Percentiles rank a stretch among this genome's conserved stretches.
Conservation (phyloP, 2,329 filamentous ascomycete genomes). For the Raffaelea arxii region DNA sequence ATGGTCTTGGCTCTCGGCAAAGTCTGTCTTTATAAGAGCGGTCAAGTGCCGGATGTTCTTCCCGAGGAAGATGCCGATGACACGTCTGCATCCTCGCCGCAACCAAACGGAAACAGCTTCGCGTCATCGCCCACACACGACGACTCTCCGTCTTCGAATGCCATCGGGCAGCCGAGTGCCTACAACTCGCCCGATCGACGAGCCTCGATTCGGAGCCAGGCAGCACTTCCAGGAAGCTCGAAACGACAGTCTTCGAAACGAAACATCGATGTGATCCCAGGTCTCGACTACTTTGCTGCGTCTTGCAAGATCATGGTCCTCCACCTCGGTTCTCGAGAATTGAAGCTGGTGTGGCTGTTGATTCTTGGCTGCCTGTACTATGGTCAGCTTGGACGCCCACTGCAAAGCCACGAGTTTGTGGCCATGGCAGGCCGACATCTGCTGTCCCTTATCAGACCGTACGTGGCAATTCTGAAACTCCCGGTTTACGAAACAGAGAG, state of each 20-base stretch:
- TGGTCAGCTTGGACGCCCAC: constrained; percentile 74
- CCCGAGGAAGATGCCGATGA: constrained; percentile 29
- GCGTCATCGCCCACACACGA: constrained; percentile 47
- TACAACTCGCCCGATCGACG: constrained; percentile 36
- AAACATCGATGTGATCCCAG: constrained; percentile 81
- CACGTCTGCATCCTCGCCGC: constrained; percentile 26
- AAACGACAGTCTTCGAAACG: constrained; percentile 20
- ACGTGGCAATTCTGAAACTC: constrained; percentile 31
- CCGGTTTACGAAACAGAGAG: no score
- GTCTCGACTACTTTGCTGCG: constrained; percentile 79
- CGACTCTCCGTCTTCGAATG: constrained; percentile 35
- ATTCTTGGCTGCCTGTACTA: constrained; percentile 82
- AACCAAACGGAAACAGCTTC: constrained; percentile 35
- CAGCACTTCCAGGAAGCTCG: background rate
- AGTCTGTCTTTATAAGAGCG: constrained; percentile 52
- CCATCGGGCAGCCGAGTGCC: constrained; percentile 20
- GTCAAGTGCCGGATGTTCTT: constrained; percentile 47
- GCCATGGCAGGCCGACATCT: constrained; percentile 45
- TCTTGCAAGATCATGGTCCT: constrained; percentile 81
- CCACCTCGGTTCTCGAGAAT: constrained; percentile 65
- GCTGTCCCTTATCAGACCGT: constrained; percentile 68
- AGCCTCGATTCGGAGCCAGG: constrained; percentile 37
- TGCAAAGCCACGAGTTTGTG: constrained; percentile 69
- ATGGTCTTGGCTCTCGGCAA: constrained; percentile 79
- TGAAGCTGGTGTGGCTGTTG: constrained; percentile 76